Percentiles rank a stretch among this genome's conserved stretches.
Conservation (phyloP, 2,329 filamentous ascomycete species). For the Fusarium irregulare region DNA sequence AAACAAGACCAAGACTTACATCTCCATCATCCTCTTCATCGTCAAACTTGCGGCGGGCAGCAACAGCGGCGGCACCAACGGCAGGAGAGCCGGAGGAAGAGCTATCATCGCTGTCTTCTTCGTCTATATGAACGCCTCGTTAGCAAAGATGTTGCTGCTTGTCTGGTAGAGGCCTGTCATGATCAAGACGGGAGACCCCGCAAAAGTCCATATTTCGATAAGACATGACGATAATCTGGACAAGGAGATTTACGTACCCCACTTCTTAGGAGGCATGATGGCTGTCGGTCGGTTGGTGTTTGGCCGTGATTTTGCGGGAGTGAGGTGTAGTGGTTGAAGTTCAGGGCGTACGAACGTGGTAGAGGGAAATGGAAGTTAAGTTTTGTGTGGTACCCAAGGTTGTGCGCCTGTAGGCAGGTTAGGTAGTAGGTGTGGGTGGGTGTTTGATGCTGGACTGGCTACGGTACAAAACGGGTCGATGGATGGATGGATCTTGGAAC, state of each 20-base stretch:
- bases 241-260: constrained; percentile 52
- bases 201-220: constrained; percentile 25
- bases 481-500: constrained; percentile 30
- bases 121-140: constrained; percentile 48
- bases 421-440: constrained; percentile 23
- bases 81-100: constrained; percentile 53
- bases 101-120: constrained; percentile 55
- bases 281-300: constrained; percentile 35
- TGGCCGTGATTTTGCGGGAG: constrained; percentile 21
- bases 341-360: constrained; percentile 18
- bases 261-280: constrained; percentile 59
- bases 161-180: background rate
- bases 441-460: constrained; percentile 29
- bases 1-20: constrained; percentile 63
- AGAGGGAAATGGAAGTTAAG: constrained; percentile 31
- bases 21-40: constrained; percentile 90
- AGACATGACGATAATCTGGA: constrained; percentile 16
- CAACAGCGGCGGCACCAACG: constrained; percentile 53
- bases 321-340: constrained; percentile 1
- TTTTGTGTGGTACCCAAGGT: constrained; percentile 34
- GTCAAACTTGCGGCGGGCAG: constrained; percentile 75
- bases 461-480: constrained; percentile 40
- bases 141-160: constrained; percentile 7
- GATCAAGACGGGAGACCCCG: constrained; percentile 17
- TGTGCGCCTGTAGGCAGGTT: constrained; percentile 21